Evolutionary conservation across 1,284 basidiomycete species (phyloP), one percentile per base, ranked within the genome.

Genomic region (Rhizoctonia solani): DNA sequence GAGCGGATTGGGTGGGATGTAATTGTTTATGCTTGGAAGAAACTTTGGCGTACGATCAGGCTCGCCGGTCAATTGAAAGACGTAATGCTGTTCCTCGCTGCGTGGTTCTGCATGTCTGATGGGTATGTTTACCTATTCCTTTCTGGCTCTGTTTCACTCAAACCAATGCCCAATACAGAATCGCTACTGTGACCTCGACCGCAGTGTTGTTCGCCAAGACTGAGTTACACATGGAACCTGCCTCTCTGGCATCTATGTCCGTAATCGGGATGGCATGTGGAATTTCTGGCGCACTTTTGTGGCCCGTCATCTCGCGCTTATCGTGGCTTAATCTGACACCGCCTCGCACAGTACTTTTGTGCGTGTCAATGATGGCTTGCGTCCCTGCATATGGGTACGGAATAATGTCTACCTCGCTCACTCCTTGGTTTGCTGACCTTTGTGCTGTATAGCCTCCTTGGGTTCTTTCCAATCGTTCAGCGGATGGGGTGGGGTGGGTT

Each of bases 91-190:
- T 95, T 92, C 73, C 86, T 96, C 42, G 82, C 87, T 3, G 91
- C 94, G 0, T 96, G 94, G 93, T 93, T 96, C 74, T 82, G 96
- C 13, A 83, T 97, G 30, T 93, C 90, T 0, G 93, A 96, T 74
- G 92, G 58, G 92, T 91, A 58, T 56, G 83, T 69, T 6, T 16
- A 23, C 27, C 27, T 16, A 16, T 55, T 39, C 27, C 13, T 30
- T 27, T n/a, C 2, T 3, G 44, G 23, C 46, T 66, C 42, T 9
- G 13, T n/a, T 21, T 55, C 27, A 29, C 30, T 27, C 29, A 16
- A 25, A 44, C 29, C 41, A 25, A 29, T 37, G 41, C n/a, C 46
- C 11, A 4, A 27, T 25, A 5, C 42, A 90, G 89, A 86, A 0
- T 93, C 92, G 88, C 90, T 1, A 92, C 90, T 0, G 87, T 93